Evolutionary conservation across 2,329 filamentous ascomycete species (phyloP).

Genomic region (Diatrype stigma): DNA sequence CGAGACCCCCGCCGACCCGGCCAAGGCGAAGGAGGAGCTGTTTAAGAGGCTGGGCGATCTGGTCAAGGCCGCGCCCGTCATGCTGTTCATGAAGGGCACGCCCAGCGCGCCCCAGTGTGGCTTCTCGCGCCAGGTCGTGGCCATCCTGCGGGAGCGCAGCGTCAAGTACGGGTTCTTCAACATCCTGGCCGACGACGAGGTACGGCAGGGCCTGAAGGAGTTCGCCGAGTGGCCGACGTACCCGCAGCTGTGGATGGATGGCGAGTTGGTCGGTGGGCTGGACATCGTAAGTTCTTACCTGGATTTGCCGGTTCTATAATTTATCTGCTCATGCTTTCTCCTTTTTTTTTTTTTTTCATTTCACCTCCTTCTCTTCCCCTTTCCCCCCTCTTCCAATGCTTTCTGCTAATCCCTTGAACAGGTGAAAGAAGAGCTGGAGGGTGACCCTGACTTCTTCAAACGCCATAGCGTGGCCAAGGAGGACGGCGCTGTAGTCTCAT

Average conservation of each 20-base stretch:
- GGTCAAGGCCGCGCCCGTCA: constrained; percentile 92
- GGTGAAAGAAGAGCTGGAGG: constrained; percentile 91
- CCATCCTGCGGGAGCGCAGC: constrained; percentile 78
- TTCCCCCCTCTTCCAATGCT: not conserved
- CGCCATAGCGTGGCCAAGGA: constrained; percentile 57
- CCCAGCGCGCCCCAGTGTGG: constrained; percentile 84
- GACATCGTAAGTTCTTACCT: constrained; percentile 93
- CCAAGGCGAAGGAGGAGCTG: constrained; percentile 75
- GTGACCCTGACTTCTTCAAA: constrained; percentile 76
- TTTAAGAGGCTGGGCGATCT: constrained; percentile 76
- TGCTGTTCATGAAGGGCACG: constrained; percentile 99
- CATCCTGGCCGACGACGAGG: constrained; percentile 95
- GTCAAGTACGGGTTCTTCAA: constrained; percentile 99
- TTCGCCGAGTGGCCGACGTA: constrained; percentile 99
- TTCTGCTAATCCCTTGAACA: constrained; percentile 31
- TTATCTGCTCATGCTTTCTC: too few relatives aligned
- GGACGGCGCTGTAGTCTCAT: constrained; percentile 33
- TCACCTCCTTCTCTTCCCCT: not conserved
- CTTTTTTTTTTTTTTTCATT: too few relatives aligned
- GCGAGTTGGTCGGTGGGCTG: constrained; percentile 86
- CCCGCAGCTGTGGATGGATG: constrained; percentile 88
- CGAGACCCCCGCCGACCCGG: constrained; percentile 39
- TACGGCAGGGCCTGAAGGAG: constrained; percentile 92
- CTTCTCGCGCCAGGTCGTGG: constrained; percentile 87
- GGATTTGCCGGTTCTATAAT: too few relatives aligned